Evolutionary conservation across 306 rosid species (phyloP).

Genomic region (Fagus sylvatica): DNA sequence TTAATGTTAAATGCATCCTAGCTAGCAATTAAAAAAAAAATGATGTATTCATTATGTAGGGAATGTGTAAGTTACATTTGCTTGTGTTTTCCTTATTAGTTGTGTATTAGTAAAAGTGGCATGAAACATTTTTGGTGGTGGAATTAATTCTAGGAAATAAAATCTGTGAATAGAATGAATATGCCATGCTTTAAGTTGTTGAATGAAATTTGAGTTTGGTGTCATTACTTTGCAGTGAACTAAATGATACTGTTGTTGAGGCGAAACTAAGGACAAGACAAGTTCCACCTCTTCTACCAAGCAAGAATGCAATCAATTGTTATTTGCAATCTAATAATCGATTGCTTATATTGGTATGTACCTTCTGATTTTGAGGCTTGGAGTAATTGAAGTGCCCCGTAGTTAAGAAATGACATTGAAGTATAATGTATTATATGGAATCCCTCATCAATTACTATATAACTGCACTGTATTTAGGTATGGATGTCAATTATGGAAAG

Average conservation of each 20-base stretch:
- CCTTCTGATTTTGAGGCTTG: conserved; percentile 22
- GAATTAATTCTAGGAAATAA: background rate
- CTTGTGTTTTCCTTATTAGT: background rate
- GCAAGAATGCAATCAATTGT: conserved; percentile 47
- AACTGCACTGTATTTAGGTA: background rate
- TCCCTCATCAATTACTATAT: background rate
- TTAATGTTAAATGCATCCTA: background rate
- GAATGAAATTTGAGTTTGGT: conserved; percentile 28
- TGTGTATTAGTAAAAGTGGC: background rate
- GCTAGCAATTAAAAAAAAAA: background rate
- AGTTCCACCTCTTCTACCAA: conserved; percentile 69
- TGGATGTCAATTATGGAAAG: background rate
- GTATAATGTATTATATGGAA: background rate
- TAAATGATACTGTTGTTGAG: conserved; percentile 69
- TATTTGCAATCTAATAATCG: conserved; percentile 67
- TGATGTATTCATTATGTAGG: background rate
- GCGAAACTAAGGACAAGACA: too few species aligned
- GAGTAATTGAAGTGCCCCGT: conserved; percentile 6
- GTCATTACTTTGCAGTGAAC: conserved; percentile 55
- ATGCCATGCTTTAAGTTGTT: conserved; percentile 20
- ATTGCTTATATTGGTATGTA: conserved; percentile 83
- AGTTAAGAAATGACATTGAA: background rate
- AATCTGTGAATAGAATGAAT: conserved; percentile 3
- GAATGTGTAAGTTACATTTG: background rate
- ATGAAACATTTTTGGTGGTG: background rate